Base-by-base conservation (phyloP, 345 rosid genomes). In the Cochlearia excelsa region DNA sequence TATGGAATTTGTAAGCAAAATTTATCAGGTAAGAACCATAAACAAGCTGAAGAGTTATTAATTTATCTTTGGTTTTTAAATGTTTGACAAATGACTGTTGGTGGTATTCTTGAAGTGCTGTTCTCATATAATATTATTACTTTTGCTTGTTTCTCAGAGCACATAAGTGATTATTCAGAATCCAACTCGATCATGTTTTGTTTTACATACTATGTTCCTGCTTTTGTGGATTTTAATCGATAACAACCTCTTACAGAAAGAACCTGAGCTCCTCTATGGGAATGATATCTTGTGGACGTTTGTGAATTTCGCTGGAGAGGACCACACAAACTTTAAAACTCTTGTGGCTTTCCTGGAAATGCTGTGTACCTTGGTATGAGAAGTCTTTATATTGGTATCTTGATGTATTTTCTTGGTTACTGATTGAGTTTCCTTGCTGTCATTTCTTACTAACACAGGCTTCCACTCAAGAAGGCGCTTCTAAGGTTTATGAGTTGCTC, bases 221-320 rank as follows among this genome's bases (percentile, higher is more conserved):
- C 38, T 48, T 27, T 28, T 35, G 33, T 49, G 46, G 44, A 35
- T 35, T 42, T 66, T 63, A 35, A 65, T 23, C 28, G 54, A 7
- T 49, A 16, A 34, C 61, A 39, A 70, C 49, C 56, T 62, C 52
- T 68, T 74, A 43, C 83, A 92, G 98, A 92, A 84, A 54, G 98
- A 92, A 76, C 86, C 93, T 1, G 96, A 88, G 79, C 79, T 92
- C 41, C 75, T 92, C 67, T 78, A 88, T 68, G 90, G 90, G 74
- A 88, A 92, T 78, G 98, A 92, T 73, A 88, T 86, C 69, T 74
- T 92, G 70, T 92, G 98, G 98, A 92, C 95, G 29, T 92, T 92
- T 73, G 95, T 92, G 71, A 84, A 79, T 73, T 92, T 92, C 81
- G 96, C 97, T 48, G 98, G 98, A 64, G 98, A 92, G 69, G 98